Base-by-base conservation (phyloP, 805 yeast genomes). In the Candida schatavii region DNA sequence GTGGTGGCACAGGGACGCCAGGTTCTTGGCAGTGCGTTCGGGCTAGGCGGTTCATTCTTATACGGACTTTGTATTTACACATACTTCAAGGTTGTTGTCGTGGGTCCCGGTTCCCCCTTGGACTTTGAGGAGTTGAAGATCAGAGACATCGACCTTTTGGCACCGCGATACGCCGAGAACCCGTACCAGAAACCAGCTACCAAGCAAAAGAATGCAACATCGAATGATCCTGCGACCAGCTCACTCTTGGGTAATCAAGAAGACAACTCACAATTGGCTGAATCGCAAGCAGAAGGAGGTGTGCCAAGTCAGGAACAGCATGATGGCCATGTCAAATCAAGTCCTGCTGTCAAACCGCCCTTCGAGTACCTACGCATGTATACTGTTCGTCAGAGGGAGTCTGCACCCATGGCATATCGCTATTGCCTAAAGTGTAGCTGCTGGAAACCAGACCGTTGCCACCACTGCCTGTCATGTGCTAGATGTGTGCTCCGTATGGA, bases 71-170 rank as follows among this genome's bases (percentile, higher is more conserved):
- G 73, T 17, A 35, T 81, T 3, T 69, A 70, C 48, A 64, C 84
- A 2, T 84, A 84, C 54, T 77, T 64, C 55, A 59, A 65, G 46
- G 75, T 81, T 3, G 67, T 82, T 1, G n/a, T 26, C 1, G 60
- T 61, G 1, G 88, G 88, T 0, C 74, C 85, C 0, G 91, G 91
- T 0, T 77, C 83, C 14, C 88, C 91, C 0, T 46, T 66, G 15
- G 88, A 83, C 46, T 81, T 67, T 48, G 61, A 67, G 0, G 75
- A 68, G 31, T 57, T 84, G 23, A 49, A 52, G 14, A 58, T 73
- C 27, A 28, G 39, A 14, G 44, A 56, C 34, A 33, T 51, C 6
- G 36, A 42, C 19, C 37, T 37, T 40, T 41, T 52, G 32, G 55
- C 55, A 7, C 44, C 47, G 10, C 41, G 45, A 36, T 32, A 21